Conservation (phyloP, 2,329 filamentous ascomycete species). For the Cryoendolithus antarcticus region DNA sequence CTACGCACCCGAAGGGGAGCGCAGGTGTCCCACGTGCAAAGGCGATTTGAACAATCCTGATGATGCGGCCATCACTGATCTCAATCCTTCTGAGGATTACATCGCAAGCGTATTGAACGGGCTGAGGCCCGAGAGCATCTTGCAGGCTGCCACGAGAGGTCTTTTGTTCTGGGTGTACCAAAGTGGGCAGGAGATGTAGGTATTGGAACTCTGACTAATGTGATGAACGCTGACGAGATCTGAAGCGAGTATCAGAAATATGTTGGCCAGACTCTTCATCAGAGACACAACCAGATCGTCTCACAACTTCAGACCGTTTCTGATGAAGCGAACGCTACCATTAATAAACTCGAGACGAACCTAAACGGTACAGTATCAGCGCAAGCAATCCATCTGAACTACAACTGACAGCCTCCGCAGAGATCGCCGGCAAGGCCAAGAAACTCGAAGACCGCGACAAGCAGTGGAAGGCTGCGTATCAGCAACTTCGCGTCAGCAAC, state of each 20-base stretch:
- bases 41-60: slow-evolving; percentile 56
- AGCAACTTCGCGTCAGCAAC: slow-evolving; percentile 24
- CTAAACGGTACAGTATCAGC: no score
- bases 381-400: neutral
- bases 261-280: slow-evolving; percentile 51
- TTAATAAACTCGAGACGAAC: slow-evolving; percentile 1
- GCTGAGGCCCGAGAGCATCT: slow-evolving; percentile 64
- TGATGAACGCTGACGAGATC: slow-evolving; percentile 48
- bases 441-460: slow-evolving; percentile 3
- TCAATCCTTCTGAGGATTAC: slow-evolving; percentile 78
- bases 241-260: slow-evolving; percentile 39
- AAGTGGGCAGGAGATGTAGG: slow-evolving; percentile 66
- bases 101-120: slow-evolving; percentile 79
- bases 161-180: slow-evolving; percentile 82
- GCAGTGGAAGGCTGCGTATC: slow-evolving; percentile 2
- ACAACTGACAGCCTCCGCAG: slow-evolving; percentile 1
- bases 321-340: neutral
- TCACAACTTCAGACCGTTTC: slow-evolving; percentile 45
- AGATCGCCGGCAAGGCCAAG: slow-evolving; percentile 1
- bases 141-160: slow-evolving; percentile 73
- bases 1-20: slow-evolving; percentile 37
- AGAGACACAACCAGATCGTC: slow-evolving; percentile 43
- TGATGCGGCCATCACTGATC: slow-evolving; percentile 57
- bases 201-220: slow-evolving; percentile 23
- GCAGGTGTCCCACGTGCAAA: slow-evolving; percentile 65